Evolutionary conservation across 495 filamentous ascomycete genomes (phyloP).

Genomic region (Penicillium crystallinum): DNA sequence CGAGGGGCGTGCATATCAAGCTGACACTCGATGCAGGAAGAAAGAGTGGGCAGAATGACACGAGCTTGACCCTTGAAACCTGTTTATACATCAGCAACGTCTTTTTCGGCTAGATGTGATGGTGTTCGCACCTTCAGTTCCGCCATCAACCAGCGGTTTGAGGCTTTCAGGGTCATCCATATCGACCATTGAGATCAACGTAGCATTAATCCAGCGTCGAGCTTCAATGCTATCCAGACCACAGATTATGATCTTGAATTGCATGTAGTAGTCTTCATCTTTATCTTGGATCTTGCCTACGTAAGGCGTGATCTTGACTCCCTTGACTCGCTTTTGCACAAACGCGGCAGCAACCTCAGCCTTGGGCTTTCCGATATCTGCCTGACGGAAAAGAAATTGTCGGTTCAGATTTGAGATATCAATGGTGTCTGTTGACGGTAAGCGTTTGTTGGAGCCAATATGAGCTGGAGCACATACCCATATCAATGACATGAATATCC

Average conservation of each 20-base stretch:
- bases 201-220: constrained; percentile 96
- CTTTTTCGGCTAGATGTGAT: background rate
- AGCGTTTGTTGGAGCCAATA: background rate
- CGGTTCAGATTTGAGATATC: constrained; percentile 98
- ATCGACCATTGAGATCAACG: constrained; percentile 84
- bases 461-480: constrained; percentile 53
- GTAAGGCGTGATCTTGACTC: constrained; percentile 87
- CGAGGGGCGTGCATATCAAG: constrained; percentile 96
- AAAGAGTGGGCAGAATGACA: constrained; percentile 86
- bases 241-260: constrained; percentile 89
- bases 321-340: constrained; percentile 80
- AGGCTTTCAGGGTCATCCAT: constrained; percentile 68
- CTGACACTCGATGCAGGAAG: constrained; percentile 96
- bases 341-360: constrained; percentile 89
- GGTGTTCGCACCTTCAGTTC: constrained; percentile 71
- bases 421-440: constrained; percentile 68
- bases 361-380: constrained; percentile 91
- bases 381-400: constrained; percentile 91
- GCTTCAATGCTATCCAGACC: constrained; percentile 98
- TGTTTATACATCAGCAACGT: constrained; percentile 23
- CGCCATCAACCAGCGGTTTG: constrained; percentile 93
- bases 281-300: constrained; percentile 96
- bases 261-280: constrained; percentile 96
- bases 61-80: constrained; percentile 96
- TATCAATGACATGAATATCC: constrained; percentile 98